These are phyloP conservation scores for Venustampulla echinocandica DNA, from an alignment of 495 filamentous ascomycete species.

Conservation along the genomic window DNA sequence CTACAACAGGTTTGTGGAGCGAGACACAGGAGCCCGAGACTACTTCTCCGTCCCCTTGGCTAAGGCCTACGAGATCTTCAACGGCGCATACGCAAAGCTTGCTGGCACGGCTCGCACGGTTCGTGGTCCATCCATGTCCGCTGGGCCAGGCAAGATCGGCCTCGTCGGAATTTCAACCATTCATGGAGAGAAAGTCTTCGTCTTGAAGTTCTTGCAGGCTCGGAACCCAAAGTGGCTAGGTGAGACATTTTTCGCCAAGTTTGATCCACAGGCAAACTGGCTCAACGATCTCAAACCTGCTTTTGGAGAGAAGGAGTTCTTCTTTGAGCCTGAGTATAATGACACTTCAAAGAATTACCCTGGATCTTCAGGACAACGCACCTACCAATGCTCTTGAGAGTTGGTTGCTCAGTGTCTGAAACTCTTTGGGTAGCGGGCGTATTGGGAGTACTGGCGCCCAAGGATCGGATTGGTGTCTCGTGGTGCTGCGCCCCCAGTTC, in stretches of 20 bases:
- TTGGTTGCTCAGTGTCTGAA: no score
- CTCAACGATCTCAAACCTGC: neutral
- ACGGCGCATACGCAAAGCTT: neutral
- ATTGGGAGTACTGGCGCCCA: no score
- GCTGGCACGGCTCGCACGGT: neutral
- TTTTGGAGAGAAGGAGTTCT: slow-evolving; percentile 1
- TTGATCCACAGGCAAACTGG: neutral
- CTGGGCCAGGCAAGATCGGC: neutral
- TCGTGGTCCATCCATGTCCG: neutral
- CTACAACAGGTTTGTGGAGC: neutral
- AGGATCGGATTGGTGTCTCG: no score
- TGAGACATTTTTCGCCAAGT: neutral
- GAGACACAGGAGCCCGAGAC: slow-evolving; percentile 1
- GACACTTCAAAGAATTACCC: neutral
- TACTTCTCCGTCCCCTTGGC: neutral
- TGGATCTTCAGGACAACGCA: neutral
- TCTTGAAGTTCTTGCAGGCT: slow-evolving; percentile 1
- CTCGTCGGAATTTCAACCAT: neutral
- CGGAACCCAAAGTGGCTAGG: neutral
- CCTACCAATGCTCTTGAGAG: no score
- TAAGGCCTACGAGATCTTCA: neutral
- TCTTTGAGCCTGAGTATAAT: neutral
- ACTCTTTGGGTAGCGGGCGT: no score
- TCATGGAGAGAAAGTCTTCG: neutral
- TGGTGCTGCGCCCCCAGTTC: no score